Evolutionary conservation across 192 early-diverging fungal species (phyloP), one percentile per base, ranked within the genome.

Genomic region (Neocallimastix lanati): DNA sequence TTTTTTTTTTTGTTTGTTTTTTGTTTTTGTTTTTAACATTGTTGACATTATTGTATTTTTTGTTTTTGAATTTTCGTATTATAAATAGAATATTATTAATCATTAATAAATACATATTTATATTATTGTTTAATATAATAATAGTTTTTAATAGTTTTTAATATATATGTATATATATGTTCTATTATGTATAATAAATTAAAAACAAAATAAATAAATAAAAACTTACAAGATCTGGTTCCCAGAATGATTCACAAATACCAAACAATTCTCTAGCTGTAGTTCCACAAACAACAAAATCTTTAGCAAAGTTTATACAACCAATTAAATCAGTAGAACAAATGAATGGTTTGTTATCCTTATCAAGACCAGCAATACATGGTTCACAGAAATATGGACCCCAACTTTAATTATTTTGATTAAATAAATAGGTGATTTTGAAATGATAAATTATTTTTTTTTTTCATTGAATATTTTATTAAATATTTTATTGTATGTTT

Each of bases 171-270:
- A n/a, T n/a, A n/a, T n/a, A n/a, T n/a, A n/a, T n/a, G n/a, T n/a
- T n/a, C n/a, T n/a, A n/a, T n/a, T n/a, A n/a, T n/a, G n/a, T n/a
- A n/a, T n/a, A n/a, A n/a, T n/a, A n/a, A n/a, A n/a, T n/a, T n/a
- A n/a, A n/a, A n/a, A n/a, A n/a, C n/a, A n/a, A n/a, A n/a, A n/a
- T 29, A 13, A 33, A 78, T 67, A 82, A 67, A 25, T n/a, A n/a
- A 78, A 29, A 4, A 81, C 86, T 82, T 85, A 93, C 96, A 81
- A 99, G 89, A 87, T 98, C 91, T 76, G 96, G 95, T 85, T 98
- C 96, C 96, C 96, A 99, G 78, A 99, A 88, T 28, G 91, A 88
- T 86, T 99, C 98, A 82, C 95, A 96, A 91, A 95, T 96, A 82
- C 98, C 98, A 80, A 93, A 98, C 80, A 99, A 87, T 80, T 94